These are phyloP conservation scores for Microdochium paspali DNA, from an alignment of 2,329 filamentous ascomycete genomes.

Conservation along the genomic window DNA sequence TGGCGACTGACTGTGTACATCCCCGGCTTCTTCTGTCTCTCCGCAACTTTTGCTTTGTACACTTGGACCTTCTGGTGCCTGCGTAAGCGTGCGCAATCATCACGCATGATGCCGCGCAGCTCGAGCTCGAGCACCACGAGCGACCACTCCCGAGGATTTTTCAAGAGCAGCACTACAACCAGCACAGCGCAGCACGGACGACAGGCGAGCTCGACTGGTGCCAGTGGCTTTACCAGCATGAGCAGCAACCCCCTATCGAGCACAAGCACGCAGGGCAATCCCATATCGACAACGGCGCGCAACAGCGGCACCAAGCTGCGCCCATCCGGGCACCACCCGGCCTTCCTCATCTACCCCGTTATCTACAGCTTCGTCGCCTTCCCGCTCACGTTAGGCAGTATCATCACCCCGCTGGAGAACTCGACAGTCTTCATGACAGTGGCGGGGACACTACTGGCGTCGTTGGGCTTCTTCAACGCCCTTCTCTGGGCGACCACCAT, in stretches of 20 bases:
- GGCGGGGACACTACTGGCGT: background rate
- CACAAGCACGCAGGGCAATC: background rate
- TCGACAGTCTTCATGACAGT: background rate
- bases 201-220: background rate
- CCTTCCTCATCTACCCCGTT: background rate
- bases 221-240: background rate
- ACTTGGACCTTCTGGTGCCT: background rate
- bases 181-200: background rate
- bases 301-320: background rate
- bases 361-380: background rate
- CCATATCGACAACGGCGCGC: background rate
- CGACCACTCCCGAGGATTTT: background rate
- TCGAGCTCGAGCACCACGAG: background rate
- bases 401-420: background rate
- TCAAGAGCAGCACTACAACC: background rate
- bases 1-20: background rate
- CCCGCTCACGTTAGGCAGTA: background rate
- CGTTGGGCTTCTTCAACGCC: background rate
- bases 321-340: conserved; percentile 1
- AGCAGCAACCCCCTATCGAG: background rate
- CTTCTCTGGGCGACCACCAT: background rate
- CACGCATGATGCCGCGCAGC: background rate
- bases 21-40: background rate
- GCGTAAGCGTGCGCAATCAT: background rate
- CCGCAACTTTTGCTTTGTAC: background rate